These are phyloP conservation scores for Drosera capensis DNA, from an alignment of 148 eudicot species.

Conservation along the genomic window DNA sequence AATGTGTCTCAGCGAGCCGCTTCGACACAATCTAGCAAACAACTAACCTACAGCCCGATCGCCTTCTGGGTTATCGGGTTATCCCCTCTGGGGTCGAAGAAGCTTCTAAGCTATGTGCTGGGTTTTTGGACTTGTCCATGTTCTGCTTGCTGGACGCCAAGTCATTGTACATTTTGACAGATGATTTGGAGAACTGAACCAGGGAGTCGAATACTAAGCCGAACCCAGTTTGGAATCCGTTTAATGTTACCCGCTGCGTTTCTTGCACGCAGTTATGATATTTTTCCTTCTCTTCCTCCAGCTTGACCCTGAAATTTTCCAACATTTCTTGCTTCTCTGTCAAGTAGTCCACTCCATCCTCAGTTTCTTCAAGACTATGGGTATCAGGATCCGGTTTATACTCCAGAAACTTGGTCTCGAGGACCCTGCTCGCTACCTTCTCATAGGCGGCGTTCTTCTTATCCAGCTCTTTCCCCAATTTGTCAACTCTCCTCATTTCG, in stretches of 20 bases:
- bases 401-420: conserved; percentile 38
- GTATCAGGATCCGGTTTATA: conserved; percentile 26
- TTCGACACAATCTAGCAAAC: background rate
- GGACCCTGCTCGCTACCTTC: conserved; percentile 44
- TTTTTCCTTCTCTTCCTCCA: conserved; percentile 75
- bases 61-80: background rate
- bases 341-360: conserved; percentile 26
- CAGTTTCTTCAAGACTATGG: conserved; percentile 26
- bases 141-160: conserved; percentile 23
- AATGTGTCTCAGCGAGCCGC: background rate
- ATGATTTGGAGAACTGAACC: conserved; percentile 58
- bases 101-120: conserved; percentile 24
- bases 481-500: conserved; percentile 73
- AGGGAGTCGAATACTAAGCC: conserved; percentile 52
- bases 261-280: conserved; percentile 62
- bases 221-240: conserved; percentile 83
- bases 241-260: conserved; percentile 61
- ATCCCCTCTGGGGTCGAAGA: conserved; percentile 7
- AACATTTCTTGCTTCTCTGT: conserved; percentile 52
- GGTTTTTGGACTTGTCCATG: conserved; percentile 12
- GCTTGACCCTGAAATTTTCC: conserved; percentile 37
- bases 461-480: conserved; percentile 66
- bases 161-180: conserved; percentile 57
- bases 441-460: conserved; percentile 48
- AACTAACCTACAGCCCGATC: background rate